Evolutionary conservation across 202 grass and related monocot species (phyloP), one percentile per base, ranked within the genome.

Genomic region (Hordeum pubiflorum): DNA sequence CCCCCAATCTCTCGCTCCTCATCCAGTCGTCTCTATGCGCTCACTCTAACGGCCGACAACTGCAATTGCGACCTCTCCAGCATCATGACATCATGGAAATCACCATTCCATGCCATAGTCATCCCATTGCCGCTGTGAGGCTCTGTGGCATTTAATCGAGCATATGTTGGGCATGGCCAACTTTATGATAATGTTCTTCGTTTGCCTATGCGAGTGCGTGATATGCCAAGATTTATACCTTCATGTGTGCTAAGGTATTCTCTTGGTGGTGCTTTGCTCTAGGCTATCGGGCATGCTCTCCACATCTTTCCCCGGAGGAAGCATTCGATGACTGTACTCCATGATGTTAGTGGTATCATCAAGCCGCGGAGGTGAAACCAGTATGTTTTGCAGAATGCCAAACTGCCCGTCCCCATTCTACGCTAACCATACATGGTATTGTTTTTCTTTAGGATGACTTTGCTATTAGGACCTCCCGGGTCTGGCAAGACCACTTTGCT

Each of bases 401-500:
- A 50, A 50, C 46, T 50, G 5, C 46, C 5, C 4, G 14, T 50
- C 46, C 14, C 46, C 14, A 15, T 50, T 50, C 46, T 50, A 15
- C 14, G 46, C 46, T 50, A 50, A 50, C 46, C 15, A 50, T 50
- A 5, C 46, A 50, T 50, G 46, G 4, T 50, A 4, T 48, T 48
- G 14, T 50, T 50, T 48, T 50, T 48, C 14, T 50, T 1, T 50
- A 89, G 92, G 88, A 97, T 97, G 92, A 86, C 92, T 9, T 58
- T 97, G 74, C 75, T 97, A 7, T 40, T 97, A 77, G 94, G 94
- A 1, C 94, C 94, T 24, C 94, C 94, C 11, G 87, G 91, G 0
- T 90, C 94, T 4, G 94, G 94, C 7, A 97, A 97, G 88, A 97
- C 92, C 31, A 91, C 92, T 10, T 76, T 97, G 65, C 77, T 97